phyloP scores from a whole-genome alignment of 1,284 basidiomycete species.

The Tilletia horrida region DNA sequence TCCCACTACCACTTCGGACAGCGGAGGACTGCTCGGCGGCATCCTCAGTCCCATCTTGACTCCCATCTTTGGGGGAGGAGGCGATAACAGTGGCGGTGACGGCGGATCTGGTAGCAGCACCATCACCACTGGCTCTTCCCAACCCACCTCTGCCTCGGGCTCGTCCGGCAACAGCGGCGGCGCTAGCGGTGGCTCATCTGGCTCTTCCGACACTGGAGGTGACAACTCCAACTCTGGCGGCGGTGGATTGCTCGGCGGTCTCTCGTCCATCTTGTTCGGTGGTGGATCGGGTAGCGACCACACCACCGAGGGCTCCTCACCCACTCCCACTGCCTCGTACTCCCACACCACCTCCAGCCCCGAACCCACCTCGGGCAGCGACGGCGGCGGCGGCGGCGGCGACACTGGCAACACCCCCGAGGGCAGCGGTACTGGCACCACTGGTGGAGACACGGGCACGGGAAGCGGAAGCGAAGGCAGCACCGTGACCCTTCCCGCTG shows the following conservation, averaged over 20 bases:
- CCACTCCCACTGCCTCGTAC: background rate
- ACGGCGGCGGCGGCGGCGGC: background rate
- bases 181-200: background rate
- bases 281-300: background rate
- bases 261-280: conserved; percentile 9
- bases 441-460: too few species aligned
- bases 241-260: background rate
- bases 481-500: background rate
- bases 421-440: background rate
- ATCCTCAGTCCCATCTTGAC: conserved; percentile 9
- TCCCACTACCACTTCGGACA: background rate
- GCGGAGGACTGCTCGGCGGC: conserved; percentile 9
- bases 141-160: background rate
- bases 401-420: background rate
- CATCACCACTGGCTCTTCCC: background rate
- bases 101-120: background rate
- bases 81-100: background rate
- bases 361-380: background rate
- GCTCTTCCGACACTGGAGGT: background rate
- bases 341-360: background rate
- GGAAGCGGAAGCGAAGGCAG: too few species aligned
- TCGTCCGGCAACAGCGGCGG: background rate
- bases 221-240: background rate
- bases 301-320: background rate
- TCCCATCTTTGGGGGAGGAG: conserved; percentile 10